Percentiles rank a stretch among this genome's conserved stretches.
Evolutionary conservation across 2,329 filamentous ascomycete genomes (phyloP).

Genomic region (Fusarium brevicatenulatum): DNA sequence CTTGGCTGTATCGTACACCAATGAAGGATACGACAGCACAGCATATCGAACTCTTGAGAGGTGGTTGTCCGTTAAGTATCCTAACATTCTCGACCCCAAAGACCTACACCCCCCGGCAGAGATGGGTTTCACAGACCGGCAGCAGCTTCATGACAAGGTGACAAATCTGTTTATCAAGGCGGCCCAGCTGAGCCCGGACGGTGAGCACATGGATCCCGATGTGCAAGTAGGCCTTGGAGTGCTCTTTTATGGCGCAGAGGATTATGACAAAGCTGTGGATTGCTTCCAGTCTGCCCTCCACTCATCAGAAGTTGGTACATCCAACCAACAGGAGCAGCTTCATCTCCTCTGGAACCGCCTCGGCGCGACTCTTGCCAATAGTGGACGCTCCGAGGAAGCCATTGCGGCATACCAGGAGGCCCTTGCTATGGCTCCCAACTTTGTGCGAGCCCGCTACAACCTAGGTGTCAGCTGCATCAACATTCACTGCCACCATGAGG

Average conservation of each 20-base stretch:
- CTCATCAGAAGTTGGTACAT: constrained; percentile 82
- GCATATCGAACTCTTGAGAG: constrained; percentile 96
- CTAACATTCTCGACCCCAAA: constrained; percentile 77
- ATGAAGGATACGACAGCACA: constrained; percentile 97
- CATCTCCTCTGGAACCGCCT: constrained; percentile 98
- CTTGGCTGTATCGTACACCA: constrained; percentile 95
- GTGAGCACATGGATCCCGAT: constrained; percentile 97
- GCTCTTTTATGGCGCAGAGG: constrained; percentile 96
- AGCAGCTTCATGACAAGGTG: constrained; percentile 88
- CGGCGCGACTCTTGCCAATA: constrained; percentile 95
- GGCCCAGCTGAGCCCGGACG: constrained; percentile 89
- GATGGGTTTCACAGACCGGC: constrained; percentile 92
- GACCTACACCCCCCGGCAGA: constrained; percentile 81
- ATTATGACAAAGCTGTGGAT: constrained; percentile 98
- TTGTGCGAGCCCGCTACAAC: constrained; percentile 96
- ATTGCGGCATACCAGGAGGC: constrained; percentile 97
- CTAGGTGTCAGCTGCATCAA: constrained; percentile 97
- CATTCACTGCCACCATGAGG: constrained; percentile 93
- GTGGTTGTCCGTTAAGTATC: constrained; percentile 97
- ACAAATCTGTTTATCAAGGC: constrained; percentile 92
- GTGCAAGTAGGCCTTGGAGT: constrained; percentile 97
- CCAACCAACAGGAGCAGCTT: constrained; percentile 85
- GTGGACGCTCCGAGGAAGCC: constrained; percentile 90
- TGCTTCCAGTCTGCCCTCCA: constrained; percentile 95
- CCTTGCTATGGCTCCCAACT: constrained; percentile 89